A percentile compares a stretch with the other conserved stretches of the same genome.
These are phyloP conservation scores for Coprinopsis marcescibilis DNA, from an alignment of 768 basidiomycete species.

Conservation along the genomic window DNA sequence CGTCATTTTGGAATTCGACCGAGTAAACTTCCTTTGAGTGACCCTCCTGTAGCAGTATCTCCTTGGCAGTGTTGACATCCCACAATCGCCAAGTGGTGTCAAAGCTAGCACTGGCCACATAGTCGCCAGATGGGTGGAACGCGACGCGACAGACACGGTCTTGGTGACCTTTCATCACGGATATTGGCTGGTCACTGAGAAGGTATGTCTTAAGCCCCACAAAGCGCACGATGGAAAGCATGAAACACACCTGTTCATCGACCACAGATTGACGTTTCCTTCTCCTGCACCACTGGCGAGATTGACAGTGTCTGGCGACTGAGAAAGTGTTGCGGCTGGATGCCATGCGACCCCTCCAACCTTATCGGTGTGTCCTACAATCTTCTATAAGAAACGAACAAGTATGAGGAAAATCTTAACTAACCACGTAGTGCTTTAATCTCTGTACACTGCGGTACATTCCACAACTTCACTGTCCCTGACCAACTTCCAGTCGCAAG, in stretches of 20 bases:
- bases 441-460: conserved; percentile 84
- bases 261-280: conserved; percentile 83
- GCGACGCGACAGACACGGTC: conserved; percentile 90
- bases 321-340: conserved; percentile 79
- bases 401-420: too few relatives aligned
- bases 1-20: conserved; percentile 95
- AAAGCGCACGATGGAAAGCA: background rate
- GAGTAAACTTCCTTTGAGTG: conserved; percentile 96
- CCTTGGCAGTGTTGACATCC: conserved; percentile 81
- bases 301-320: conserved; percentile 62
- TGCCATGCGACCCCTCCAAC: conserved; percentile 98
- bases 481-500: conserved; percentile 96
- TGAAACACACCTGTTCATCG: conserved; percentile 61
- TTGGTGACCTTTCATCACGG: conserved; percentile 82
- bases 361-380: conserved; percentile 77
- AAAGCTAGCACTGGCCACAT: conserved; percentile 91
- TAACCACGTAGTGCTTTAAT: conserved; percentile 70
- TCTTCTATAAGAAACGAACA: background rate
- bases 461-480: conserved; percentile 92
- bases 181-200: conserved; percentile 76
- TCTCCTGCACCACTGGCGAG: conserved; percentile 91
- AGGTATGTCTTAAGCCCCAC: conserved; percentile 7
- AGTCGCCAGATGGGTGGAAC: conserved; percentile 94
- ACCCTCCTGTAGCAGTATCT: conserved; percentile 89
- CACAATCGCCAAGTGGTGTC: conserved; percentile 97